A percentile compares a stretch with the other conserved stretches of the same genome.
Conservation (phyloP, 2,329 filamentous ascomycete genomes). For the Aspergillus costaricaensis region DNA sequence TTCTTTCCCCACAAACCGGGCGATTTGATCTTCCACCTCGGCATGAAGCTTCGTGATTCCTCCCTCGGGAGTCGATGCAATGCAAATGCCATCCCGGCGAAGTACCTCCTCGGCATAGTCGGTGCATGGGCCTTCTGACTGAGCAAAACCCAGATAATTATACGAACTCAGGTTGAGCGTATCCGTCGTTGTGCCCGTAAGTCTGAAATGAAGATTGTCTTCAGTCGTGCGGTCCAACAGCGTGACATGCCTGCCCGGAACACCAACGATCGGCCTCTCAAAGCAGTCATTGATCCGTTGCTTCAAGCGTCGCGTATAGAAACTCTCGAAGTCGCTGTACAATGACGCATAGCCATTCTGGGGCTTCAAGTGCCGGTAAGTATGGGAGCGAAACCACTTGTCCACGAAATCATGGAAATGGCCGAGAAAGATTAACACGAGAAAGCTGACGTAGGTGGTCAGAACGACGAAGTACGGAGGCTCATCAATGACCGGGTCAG, state of each 20-base stretch:
- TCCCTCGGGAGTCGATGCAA: slow-evolving; percentile 72
- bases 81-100: slow-evolving; percentile 77
- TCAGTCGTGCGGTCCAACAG: slow-evolving; percentile 83
- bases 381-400: slow-evolving; percentile 80
- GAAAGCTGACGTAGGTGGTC: slow-evolving; percentile 94
- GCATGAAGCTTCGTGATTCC: slow-evolving; percentile 80
- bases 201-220: slow-evolving; percentile 82
- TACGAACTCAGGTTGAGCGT: slow-evolving; percentile 98
- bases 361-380: slow-evolving; percentile 76
- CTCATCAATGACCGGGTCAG: slow-evolving; percentile 82
- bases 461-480: slow-evolving; percentile 91
- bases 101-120: slow-evolving; percentile 84
- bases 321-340: slow-evolving; percentile 96
- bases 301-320: slow-evolving; percentile 88
- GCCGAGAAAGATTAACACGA: slow-evolving; percentile 88
- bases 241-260: slow-evolving; percentile 87
- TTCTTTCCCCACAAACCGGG: slow-evolving; percentile 86
- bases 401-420: slow-evolving; percentile 94
- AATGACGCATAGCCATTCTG: slow-evolving; percentile 87
- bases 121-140: slow-evolving; percentile 91
- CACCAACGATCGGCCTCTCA: slow-evolving; percentile 82
- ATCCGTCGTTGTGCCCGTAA: slow-evolving; percentile 83
- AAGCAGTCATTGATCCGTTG: slow-evolving; percentile 94
- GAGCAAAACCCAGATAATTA: slow-evolving; percentile 96
- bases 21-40: slow-evolving; percentile 85